phyloP scores from a whole-genome alignment of 129 eudicot species.

The Deinandra increscens region DNA sequence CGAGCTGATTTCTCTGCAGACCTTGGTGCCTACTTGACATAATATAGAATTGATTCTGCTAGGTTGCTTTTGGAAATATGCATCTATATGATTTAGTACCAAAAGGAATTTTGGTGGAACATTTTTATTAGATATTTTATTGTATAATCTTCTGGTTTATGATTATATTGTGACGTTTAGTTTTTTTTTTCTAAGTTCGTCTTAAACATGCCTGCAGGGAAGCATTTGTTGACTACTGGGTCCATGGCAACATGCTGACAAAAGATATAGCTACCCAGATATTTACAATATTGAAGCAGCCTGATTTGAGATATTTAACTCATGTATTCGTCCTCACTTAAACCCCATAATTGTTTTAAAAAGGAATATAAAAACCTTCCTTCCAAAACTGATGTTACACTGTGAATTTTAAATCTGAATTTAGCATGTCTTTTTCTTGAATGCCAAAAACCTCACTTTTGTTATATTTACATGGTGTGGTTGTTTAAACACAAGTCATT shows the following conservation, averaged over 20 bases:
- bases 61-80: neutral
- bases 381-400: constrained; percentile 18
- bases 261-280: constrained; percentile 70
- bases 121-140: neutral
- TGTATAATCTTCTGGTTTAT: neutral
- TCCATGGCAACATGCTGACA: constrained; percentile 67
- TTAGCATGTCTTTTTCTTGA: constrained; percentile 6
- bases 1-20: neutral
- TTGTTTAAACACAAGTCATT: neutral
- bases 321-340: constrained; percentile 49
- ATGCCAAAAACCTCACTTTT: constrained; percentile 14
- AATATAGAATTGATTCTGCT: neutral
- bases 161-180: neutral
- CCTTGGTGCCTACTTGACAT: neutral
- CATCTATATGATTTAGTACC: neutral
- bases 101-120: constrained; percentile 2
- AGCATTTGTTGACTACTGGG: constrained; percentile 83
- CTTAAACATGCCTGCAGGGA: constrained; percentile 46
- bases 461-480: neutral
- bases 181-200: neutral
- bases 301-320: constrained; percentile 60
- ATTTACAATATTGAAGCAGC: constrained; percentile 73
- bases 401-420: neutral
- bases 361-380: constrained; percentile 8
- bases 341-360: neutral